Percentiles rank a stretch among this genome's conserved stretches.
Evolutionary conservation across 2,329 filamentous ascomycete species (phyloP).

Genomic region (Colletotrichum orbiculare): DNA sequence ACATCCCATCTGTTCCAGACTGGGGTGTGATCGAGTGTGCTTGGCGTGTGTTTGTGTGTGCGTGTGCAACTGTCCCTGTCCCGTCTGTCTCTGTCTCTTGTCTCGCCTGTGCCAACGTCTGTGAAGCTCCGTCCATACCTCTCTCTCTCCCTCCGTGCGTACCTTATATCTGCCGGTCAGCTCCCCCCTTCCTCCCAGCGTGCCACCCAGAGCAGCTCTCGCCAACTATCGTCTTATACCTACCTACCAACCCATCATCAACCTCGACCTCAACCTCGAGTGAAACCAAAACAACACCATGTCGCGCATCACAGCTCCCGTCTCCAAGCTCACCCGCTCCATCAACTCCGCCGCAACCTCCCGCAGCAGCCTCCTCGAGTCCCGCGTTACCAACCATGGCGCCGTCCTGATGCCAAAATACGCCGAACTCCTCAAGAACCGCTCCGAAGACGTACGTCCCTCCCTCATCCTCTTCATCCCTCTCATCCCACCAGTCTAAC

Average conservation of each 20-base stretch:
- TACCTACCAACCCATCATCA: not conserved
- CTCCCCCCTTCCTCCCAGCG: slow-evolving; percentile 11
- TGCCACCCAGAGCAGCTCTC: not conserved
- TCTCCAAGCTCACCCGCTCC: slow-evolving; percentile 60
- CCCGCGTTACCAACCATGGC: slow-evolving; percentile 45
- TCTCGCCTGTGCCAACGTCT: slow-evolving; percentile 3
- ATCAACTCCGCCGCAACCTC: slow-evolving; percentile 55
- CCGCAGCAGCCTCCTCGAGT: slow-evolving; percentile 46
- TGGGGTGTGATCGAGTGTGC: not conserved
- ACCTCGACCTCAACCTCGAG: not conserved
- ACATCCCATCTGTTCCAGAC: slow-evolving; percentile 23
- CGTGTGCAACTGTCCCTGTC: slow-evolving; percentile 11
- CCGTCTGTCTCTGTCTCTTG: slow-evolving; percentile 7
- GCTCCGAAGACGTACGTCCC: slow-evolving; percentile 54
- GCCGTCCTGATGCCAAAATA: slow-evolving; percentile 59
- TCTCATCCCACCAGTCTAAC: slow-evolving; percentile 26
- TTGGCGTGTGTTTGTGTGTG: slow-evolving; percentile 1
- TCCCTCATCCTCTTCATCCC: not conserved
- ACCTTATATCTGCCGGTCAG: slow-evolving; percentile 30
- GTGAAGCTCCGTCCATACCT: slow-evolving; percentile 28
- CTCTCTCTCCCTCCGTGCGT: slow-evolving; percentile 26
- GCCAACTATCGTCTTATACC: slow-evolving; percentile 7
- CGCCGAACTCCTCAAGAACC: slow-evolving; percentile 55
- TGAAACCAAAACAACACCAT: slow-evolving; percentile 43
- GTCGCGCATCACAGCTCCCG: slow-evolving; percentile 62